A percentile compares a stretch with the other conserved stretches of the same genome.
These are phyloP conservation scores for Phlebiopsis flavidoalba DNA, from an alignment of 768 basidiomycete genomes.

Conservation along the genomic window DNA sequence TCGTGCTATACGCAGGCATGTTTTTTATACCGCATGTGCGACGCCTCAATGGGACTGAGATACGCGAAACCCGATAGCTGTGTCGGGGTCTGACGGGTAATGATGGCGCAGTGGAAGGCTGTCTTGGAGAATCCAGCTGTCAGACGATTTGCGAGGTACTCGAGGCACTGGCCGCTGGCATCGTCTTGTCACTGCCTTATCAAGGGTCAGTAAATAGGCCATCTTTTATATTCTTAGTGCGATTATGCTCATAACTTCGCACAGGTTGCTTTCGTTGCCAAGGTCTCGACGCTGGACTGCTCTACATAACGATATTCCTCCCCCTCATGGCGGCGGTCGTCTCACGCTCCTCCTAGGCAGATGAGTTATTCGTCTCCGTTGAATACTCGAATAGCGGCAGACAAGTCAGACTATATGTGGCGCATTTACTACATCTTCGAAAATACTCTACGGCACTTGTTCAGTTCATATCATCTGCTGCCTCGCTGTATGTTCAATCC, in stretches of 20 bases:
- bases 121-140: slow-evolving; percentile 54
- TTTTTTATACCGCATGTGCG: slow-evolving; percentile 73
- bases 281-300: slow-evolving; percentile 92
- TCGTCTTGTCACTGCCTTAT: slow-evolving; percentile 88
- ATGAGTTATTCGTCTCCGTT: slow-evolving; percentile 78
- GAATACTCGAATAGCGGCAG: slow-evolving; percentile 65
- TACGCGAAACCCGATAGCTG: slow-evolving; percentile 54
- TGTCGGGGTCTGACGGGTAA: slow-evolving; percentile 45
- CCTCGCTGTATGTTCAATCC: slow-evolving; percentile 59
- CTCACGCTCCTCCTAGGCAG: slow-evolving; percentile 73
- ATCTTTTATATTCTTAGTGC: slow-evolving; percentile 9
- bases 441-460: slow-evolving; percentile 97
- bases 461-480: slow-evolving; percentile 95
- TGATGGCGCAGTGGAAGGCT: slow-evolving; percentile 34
- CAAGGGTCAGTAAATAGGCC: slow-evolving; percentile 50
- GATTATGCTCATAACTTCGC: not conserved
- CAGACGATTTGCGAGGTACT: slow-evolving; percentile 50
- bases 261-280: slow-evolving; percentile 97
- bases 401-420: slow-evolving; percentile 85
- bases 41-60: slow-evolving; percentile 77
- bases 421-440: slow-evolving; percentile 94
- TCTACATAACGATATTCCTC: slow-evolving; percentile 99
- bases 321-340: slow-evolving; percentile 91
- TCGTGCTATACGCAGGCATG: slow-evolving; percentile 93
- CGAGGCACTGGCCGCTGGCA: slow-evolving; percentile 60